Evolutionary conservation across 345 rosid species (phyloP).

Genomic region (Microcos paniculata): DNA sequence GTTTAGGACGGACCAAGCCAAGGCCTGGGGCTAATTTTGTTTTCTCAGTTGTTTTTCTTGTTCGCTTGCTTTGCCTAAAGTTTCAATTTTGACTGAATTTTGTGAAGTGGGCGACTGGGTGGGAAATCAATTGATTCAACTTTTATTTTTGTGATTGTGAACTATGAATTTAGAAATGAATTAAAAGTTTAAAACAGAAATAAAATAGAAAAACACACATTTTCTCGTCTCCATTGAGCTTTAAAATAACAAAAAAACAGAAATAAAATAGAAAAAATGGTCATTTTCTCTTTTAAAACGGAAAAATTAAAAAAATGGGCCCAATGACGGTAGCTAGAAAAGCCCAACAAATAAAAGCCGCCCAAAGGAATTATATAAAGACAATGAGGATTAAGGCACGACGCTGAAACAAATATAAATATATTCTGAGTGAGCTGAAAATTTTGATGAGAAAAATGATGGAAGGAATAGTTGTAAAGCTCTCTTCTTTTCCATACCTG

Average conservation of each 20-base stretch:
- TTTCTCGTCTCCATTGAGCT: no score
- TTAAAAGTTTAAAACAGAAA: no score
- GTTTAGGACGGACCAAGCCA: neutral
- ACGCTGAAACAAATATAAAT: neutral
- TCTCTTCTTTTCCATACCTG: slow-evolving; percentile 47
- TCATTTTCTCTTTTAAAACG: no score
- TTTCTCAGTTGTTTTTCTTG: neutral
- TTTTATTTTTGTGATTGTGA: no score
- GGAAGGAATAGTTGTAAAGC: slow-evolving; percentile 58
- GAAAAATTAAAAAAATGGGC: neutral
- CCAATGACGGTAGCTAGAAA: neutral
- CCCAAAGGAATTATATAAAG: neutral
- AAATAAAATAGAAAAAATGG: no score
- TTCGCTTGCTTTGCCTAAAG: neutral
- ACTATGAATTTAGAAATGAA: no score
- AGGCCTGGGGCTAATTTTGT: neutral
- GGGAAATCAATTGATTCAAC: no score
- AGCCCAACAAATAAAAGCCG: neutral
- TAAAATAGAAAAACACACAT: no score
- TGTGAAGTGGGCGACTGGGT: no score
- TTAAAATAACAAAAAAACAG: no score
- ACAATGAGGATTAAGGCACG: neutral
- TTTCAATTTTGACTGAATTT: neutral
- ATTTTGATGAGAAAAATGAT: slow-evolving; percentile 15
- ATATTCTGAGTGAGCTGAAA: neutral